Base-by-base conservation (phyloP, 805 yeast species). In the Candida sanyiensis region DNA sequence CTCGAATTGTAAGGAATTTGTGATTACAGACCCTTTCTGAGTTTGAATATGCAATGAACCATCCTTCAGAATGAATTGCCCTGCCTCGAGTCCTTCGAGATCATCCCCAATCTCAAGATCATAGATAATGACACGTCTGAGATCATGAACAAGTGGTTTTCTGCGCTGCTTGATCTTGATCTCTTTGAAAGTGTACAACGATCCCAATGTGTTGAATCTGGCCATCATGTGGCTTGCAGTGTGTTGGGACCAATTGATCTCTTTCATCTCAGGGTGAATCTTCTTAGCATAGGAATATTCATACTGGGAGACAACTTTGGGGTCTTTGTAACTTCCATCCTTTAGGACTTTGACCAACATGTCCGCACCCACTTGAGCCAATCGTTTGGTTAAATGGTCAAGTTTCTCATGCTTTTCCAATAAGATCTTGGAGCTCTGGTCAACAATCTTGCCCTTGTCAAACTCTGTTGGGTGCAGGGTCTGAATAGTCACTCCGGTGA, bases 401-500 rank as follows among this genome's bases (percentile, higher is more conserved):
- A 69, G 59, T 9, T 76, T 73, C 23, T 78, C 84, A 8, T 56
- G 46, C 4, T 54, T 55, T 0, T 37, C 38, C 1, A 85, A 65
- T 0, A 54, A 48, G 0, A 75, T 49, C 19, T 66, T 65, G 2
- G 52, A 53, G 1, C 83, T 69, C 46, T 83, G 94, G 13, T 67
- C 58, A 3, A 93, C 56, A 0, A 90, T 72, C 2, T 69, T 64
- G 2, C 98, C 98, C 24, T 64, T 67, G 50, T 93, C 98, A 52
- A 93, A 93, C 54, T 77, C 72, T 1, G 82, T 70, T 0, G 97
- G 96, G 54, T 93, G 96, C 18, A 93, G 61, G 0, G 96, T 85
- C 57, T 93, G 98, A 0, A 93, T 73, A 0, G 96, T 75, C 13
- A 87, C 95, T 0, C 97, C 98, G 0, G 97, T 82, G 13, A 34